phyloP scores from a whole-genome alignment of 257 asterid species.

The Solanum phureja region DNA sequence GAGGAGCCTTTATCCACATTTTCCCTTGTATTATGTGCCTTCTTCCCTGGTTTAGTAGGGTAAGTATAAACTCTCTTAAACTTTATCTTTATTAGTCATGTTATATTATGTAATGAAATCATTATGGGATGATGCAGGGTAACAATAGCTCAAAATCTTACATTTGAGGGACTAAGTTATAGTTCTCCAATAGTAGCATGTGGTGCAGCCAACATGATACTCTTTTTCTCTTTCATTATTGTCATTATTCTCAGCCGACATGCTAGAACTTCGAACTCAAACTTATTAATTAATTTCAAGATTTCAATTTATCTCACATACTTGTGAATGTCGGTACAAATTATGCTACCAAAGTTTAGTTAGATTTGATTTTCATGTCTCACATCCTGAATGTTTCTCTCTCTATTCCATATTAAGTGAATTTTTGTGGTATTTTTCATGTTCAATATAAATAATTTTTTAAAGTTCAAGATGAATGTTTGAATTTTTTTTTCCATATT shows the following conservation, averaged over 20 bases:
- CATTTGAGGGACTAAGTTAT: no score
- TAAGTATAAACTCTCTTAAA: neutral
- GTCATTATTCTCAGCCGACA: constrained; percentile 31
- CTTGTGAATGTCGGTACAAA: neutral
- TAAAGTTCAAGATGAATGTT: no score
- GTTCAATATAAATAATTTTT: no score
- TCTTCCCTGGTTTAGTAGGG: constrained; percentile 61
- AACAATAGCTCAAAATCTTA: constrained; percentile 6
- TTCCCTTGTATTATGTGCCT: constrained; percentile 28
- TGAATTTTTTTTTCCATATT: no score
- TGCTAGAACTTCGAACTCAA: no score
- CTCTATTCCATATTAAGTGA: no score
- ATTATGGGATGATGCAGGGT: constrained; percentile 31
- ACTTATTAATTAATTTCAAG: no score
- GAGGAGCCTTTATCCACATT: constrained; percentile 30
- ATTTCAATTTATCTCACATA: no score
- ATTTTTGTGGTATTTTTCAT: no score
- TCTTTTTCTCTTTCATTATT: constrained; percentile 51
- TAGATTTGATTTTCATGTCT: neutral
- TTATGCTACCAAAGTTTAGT: neutral
- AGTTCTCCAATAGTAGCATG: constrained; percentile 65
- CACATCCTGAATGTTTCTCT: neutral
- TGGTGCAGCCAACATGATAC: constrained; percentile 56
- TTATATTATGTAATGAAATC: neutral
- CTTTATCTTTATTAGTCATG: neutral